phyloP scores from a whole-genome alignment of 2,329 filamentous ascomycete species.

The Dactylellina parvicollis region DNA sequence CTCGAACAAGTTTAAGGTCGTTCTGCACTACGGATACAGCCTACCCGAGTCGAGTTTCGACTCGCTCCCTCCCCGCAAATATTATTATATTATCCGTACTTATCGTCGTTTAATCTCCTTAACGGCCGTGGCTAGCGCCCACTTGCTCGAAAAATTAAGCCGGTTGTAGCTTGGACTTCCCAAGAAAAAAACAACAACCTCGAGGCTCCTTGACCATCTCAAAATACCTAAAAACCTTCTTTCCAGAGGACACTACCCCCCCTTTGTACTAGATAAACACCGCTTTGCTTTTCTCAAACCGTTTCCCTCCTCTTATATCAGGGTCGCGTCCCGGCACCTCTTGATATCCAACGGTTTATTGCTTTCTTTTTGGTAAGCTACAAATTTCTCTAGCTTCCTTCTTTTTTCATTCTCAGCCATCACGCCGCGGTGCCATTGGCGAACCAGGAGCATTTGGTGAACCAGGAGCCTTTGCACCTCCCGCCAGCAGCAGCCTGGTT shows the following conservation, averaged over 20 bases:
- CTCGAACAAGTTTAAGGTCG: constrained; percentile 35
- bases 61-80: constrained; percentile 25
- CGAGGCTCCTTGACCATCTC: constrained; percentile 20
- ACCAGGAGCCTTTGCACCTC: constrained; percentile 13
- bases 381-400: constrained; percentile 43
- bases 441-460: constrained; percentile 20
- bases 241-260: constrained; percentile 14
- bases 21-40: constrained; percentile 43
- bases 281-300: constrained; percentile 14
- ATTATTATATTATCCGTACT: constrained; percentile 31
- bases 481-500: constrained; percentile 21
- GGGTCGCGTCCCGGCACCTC: constrained; percentile 16
- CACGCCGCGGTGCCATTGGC: constrained; percentile 21
- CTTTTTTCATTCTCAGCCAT: constrained; percentile 43
- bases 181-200: constrained; percentile 28
- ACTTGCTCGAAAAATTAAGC: constrained; percentile 12
- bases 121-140: constrained; percentile 21
- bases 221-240: constrained; percentile 10
- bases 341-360: constrained; percentile 35
- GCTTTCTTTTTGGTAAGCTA: constrained; percentile 44
- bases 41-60: constrained; percentile 46
- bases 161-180: constrained; percentile 41
- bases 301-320: constrained; percentile 33
- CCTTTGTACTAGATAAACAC: constrained; percentile 20
- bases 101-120: constrained; percentile 48